These are phyloP conservation scores for Talaromyces sp. DNA, from an alignment of 2,329 filamentous ascomycete genomes.

Conservation along the genomic window DNA sequence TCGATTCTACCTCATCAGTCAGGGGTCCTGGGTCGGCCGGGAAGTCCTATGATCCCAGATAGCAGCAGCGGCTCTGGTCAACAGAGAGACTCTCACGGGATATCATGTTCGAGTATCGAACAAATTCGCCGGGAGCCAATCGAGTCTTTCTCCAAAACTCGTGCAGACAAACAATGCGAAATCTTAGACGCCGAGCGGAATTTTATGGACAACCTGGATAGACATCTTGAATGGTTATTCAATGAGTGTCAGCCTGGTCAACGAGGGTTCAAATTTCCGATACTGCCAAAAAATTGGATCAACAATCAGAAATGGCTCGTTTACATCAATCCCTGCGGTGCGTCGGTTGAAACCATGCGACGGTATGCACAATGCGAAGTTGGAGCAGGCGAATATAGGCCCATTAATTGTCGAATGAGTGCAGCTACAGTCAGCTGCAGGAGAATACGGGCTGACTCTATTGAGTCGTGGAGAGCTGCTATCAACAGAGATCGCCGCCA, in stretches of 20 bases:
- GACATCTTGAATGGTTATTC: slow-evolving; percentile 36
- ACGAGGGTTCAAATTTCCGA: slow-evolving; percentile 36
- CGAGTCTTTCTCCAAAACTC: neutral
- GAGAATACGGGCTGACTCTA: slow-evolving; percentile 24
- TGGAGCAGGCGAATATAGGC: neutral
- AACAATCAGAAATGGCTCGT: slow-evolving; percentile 38
- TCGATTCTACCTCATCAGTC: slow-evolving; percentile 15
- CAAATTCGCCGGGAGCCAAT: neutral
- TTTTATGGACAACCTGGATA: slow-evolving; percentile 31
- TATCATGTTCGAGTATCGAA: neutral
- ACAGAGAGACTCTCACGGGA: neutral
- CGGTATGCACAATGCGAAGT: slow-evolving; percentile 20
- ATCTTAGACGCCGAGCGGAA: slow-evolving; percentile 34
- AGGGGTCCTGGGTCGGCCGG: slow-evolving; percentile 29
- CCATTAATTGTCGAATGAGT: slow-evolving; percentile 12
- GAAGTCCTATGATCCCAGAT: slow-evolving; percentile 30
- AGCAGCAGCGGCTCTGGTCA: slow-evolving; percentile 12
- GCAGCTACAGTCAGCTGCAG: slow-evolving; percentile 20
- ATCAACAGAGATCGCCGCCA: slow-evolving; percentile 32
- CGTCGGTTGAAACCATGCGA: slow-evolving; percentile 28
- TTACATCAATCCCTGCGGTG: slow-evolving; percentile 35
- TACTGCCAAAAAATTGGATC: slow-evolving; percentile 41
- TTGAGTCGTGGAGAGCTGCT: slow-evolving; percentile 38
- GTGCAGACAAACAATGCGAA: neutral
- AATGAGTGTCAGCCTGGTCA: slow-evolving; percentile 36